These are phyloP conservation scores for Zarea fungicola DNA, from an alignment of 2,329 filamentous ascomycete species.

Conservation along the genomic window DNA sequence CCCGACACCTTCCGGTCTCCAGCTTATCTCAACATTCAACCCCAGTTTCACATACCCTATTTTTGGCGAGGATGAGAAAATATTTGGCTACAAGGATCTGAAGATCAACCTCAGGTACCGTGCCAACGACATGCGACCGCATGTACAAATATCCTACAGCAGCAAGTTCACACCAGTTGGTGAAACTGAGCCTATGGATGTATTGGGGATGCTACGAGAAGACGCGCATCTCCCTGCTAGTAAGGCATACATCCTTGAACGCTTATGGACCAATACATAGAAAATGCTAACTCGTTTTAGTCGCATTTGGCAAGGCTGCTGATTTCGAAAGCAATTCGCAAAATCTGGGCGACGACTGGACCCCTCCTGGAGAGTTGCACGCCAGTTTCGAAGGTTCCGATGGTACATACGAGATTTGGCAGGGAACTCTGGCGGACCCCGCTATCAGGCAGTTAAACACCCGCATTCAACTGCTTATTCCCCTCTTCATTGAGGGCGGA, in stretches of 20 bases:
- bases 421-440: conserved; percentile 65
- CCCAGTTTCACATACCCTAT: conserved; percentile 88
- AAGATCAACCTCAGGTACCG: conserved; percentile 66
- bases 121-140: conserved; percentile 70
- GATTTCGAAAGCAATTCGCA: conserved; percentile 59
- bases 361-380: conserved; percentile 70
- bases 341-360: conserved; percentile 43
- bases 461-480: conserved; percentile 76
- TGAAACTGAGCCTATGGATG: conserved; percentile 63
- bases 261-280: conserved; percentile 7
- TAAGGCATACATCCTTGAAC: conserved; percentile 30
- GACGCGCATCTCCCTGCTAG: conserved; percentile 65
- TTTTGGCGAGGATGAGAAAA: conserved; percentile 86
- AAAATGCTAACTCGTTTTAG: conserved; percentile 32
- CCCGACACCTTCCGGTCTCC: conserved; percentile 43
- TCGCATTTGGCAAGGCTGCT: conserved; percentile 58
- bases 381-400: conserved; percentile 57
- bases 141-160: conserved; percentile 64
- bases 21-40: conserved; percentile 64
- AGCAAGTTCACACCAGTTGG: conserved; percentile 66
- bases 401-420: conserved; percentile 78
- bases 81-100: conserved; percentile 84
- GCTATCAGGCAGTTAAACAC: conserved; percentile 66
- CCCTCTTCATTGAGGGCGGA: conserved; percentile 92
- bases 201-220: conserved; percentile 57